Evolutionary conservation across 441 rosid species (phyloP), one percentile per base, ranked within the genome.

Genomic region (Syzygium malaccense): DNA sequence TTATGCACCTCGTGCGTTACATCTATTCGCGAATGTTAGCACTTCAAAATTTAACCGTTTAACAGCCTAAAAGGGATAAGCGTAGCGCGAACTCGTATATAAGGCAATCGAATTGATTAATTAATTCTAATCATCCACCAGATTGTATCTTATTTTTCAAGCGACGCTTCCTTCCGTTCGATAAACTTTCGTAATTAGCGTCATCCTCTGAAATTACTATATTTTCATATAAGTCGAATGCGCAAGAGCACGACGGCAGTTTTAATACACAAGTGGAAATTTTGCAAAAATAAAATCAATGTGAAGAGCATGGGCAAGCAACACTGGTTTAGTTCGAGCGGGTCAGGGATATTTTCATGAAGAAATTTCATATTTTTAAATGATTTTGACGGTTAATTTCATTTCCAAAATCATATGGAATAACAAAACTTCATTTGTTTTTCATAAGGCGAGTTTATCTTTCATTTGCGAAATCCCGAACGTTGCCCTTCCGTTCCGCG

Each of bases 1-100:
- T 33, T 20, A 19, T 1, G 3, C 5, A 0, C 9, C 1, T 20
- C 7, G 0, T 37, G 4, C 3, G 2, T 20, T 5, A 75, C n/a
- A 23, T 37, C 8, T 23, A 12, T 37, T 37, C 0, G 9, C 5
- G 0, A 75, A 37, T 4, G 17, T 20, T 19, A 19, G 2, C 1
- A 1, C 2, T 19, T 33, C 79, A 33, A 33, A 33, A 68, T 19
- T 19, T 10, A 19, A 33, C 26, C 14, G 0, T 71, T 20, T 20
- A 71, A 10, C 2, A 4, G 51, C 14, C 1, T 23, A 5, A 11
- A 0, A 10, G 7, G 26, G 26, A 1, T 0, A 3, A 4, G 28
- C 0, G 37, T 12, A 8, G 1, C 20, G 7, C 10, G 14, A 33
- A 19, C 26, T 19, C 26, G 41, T 8, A 20, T 20, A 20, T 71